Base-by-base conservation (phyloP, 257 asterid species). In the Lavandula angustifolia region DNA sequence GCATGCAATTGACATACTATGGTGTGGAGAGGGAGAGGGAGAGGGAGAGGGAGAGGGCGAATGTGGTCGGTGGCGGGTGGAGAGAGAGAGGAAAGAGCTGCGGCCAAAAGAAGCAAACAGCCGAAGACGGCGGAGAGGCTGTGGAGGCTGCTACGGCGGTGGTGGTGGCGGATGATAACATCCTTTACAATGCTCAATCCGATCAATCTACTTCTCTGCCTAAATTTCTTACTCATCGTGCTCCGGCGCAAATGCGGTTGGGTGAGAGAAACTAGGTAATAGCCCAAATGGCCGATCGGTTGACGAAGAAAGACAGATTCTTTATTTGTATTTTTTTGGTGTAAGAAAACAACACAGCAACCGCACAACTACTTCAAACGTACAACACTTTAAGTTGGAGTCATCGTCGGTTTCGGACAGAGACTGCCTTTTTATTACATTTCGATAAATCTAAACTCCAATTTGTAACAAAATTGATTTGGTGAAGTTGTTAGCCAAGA, bases 151-250 rank as follows among this genome's bases (percentile, higher is more conserved):
- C 62, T 73, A 63, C 75, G 82, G 44, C 75, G 85, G 13, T 74
- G 79, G 12, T 71, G 77, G 60, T 73, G 85, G 31, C 78, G 80
- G 70, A 70, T 46, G 41, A 78, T 33, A 8, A 77, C 32, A 4
- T 75, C 73, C 17, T 71, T 79, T 27, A 81, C 4, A 59, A 84
- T 64, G 52, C 71, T 78, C n/a, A 81, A 35, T 1, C 70, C 80
- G 48, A 70, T 60, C 27, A 77, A 64, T 41, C 29, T 34, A 6
- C 49, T 75, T 9, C 54, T 75, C 11, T 41, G 64, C 2, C 72
- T 73, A 68, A 63, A 77, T 66, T 73, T 81, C 83, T 61, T 79
- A 65, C 76, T 79, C 82, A 41, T 57, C 65, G 40, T 35, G 70
- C 55, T 62, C 65, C 37, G 60, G 52, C 4, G 31, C n/a, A 13